These are phyloP conservation scores for Somion occarium DNA, from an alignment of 1,284 basidiomycete species.

Conservation along the genomic window DNA sequence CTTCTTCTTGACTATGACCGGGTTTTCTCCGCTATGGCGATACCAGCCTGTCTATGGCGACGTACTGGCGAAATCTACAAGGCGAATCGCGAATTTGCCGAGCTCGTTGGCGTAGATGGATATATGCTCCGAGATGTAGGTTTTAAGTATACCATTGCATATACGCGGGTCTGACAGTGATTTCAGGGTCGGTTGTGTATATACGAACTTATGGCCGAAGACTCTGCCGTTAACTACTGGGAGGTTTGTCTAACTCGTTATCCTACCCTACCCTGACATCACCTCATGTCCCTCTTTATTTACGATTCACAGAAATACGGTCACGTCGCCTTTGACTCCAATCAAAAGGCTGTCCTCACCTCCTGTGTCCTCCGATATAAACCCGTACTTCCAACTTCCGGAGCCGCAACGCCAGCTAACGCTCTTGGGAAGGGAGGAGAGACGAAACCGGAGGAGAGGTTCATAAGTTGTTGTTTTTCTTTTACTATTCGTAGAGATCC, in stretches of 20 bases:
- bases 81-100: constrained; percentile 92
- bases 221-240: constrained; percentile 96
- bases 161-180: no score
- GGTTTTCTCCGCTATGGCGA: constrained; percentile 92
- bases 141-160: constrained; percentile 11
- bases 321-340: constrained; percentile 88
- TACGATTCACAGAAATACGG: constrained; percentile 72
- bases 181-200: constrained; percentile 85
- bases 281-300: background rate
- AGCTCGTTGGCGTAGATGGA: constrained; percentile 81
- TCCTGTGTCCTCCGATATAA: constrained; percentile 87
- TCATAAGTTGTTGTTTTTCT: constrained; percentile 91
- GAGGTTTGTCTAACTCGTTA: constrained; percentile 47
- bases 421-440: constrained; percentile 13
- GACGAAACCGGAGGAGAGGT: constrained; percentile 49
- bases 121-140: constrained; percentile 76
- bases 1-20: constrained; percentile 94
- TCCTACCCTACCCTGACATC: background rate
- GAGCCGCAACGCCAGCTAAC: constrained; percentile 20
- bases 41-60: constrained; percentile 95
- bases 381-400: constrained; percentile 40
- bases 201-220: constrained; percentile 96
- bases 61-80: constrained; percentile 98
- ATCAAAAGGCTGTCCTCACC: constrained; percentile 88
- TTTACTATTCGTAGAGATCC: constrained; percentile 92